Percentiles rank a stretch among this genome's conserved stretches.
phyloP scores from a whole-genome alignment of 768 basidiomycete genomes.

The Sarcodon aspratus region DNA sequence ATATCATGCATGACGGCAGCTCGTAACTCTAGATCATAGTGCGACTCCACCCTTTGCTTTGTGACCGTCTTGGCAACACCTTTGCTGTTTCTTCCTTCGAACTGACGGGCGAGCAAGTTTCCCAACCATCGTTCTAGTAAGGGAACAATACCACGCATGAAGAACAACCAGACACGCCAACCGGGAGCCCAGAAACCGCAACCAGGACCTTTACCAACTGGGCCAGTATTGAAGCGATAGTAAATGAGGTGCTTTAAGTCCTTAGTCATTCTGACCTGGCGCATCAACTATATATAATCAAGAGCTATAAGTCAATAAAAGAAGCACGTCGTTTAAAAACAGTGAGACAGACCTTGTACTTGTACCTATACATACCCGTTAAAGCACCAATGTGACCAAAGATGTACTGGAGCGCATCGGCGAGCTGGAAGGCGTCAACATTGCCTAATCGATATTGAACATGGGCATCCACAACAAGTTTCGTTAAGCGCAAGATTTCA shows the following conservation, averaged over 20 bases:
- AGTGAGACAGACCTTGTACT: conserved; percentile 71
- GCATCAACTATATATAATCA: conserved; percentile 61
- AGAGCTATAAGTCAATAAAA: background rate
- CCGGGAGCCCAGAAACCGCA: conserved; percentile 99
- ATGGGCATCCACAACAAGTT: conserved; percentile 97
- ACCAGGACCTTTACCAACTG: conserved; percentile 97
- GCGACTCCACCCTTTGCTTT: conserved; percentile 97
- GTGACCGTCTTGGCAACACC: conserved; percentile 97
- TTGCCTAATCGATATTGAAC: conserved; percentile 98
- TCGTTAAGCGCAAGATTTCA: conserved; percentile 94
- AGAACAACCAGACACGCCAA: conserved; percentile 99
- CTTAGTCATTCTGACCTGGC: conserved; percentile 99
- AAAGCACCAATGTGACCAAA: conserved; percentile 96
- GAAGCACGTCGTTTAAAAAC: background rate
- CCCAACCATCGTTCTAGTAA: conserved; percentile 97
- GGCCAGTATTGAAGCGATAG: conserved; percentile 99
- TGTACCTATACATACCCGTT: conserved; percentile 99
- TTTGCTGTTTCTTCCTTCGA: conserved; percentile 95
- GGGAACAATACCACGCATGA: conserved; percentile 98
- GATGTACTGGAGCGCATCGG: conserved; percentile 96
- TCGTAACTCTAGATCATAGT: conserved; percentile 93
- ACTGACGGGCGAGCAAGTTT: conserved; percentile 94
- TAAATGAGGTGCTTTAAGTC: conserved; percentile 97
- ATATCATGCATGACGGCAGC: conserved; percentile 99
- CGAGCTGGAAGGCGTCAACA: conserved; percentile 97